These are phyloP conservation scores for Phytophthora kernoviae DNA, from an alignment of 352 stramenopile genomes.

Conservation along the genomic window DNA sequence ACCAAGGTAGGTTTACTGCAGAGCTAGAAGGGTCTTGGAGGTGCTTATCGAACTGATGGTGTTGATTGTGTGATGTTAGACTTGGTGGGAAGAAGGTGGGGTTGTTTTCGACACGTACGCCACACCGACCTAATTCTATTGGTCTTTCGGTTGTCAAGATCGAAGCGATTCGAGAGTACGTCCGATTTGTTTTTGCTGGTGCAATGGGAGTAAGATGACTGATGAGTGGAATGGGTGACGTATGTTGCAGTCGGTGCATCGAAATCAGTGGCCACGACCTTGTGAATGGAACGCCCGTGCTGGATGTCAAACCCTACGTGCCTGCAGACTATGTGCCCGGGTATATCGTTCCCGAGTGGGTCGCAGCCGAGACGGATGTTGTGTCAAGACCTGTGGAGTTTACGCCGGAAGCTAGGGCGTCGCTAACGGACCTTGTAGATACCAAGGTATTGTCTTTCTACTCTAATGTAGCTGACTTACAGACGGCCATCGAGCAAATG, in stretches of 20 bases:
- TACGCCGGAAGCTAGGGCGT: conserved; percentile 37
- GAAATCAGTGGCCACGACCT: conserved; percentile 94
- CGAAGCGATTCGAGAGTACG: conserved; percentile 76
- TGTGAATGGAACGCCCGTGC: conserved; percentile 96
- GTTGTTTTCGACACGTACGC: conserved; percentile 96
- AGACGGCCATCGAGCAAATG: conserved; percentile 76
- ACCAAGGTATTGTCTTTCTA: conserved; percentile 70
- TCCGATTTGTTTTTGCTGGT: conserved; percentile 4
- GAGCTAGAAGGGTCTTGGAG: background rate
- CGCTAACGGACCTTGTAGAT: conserved; percentile 47
- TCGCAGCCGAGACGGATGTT: conserved; percentile 60
- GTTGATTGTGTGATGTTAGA: conserved; percentile 19
- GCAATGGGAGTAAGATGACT: background rate
- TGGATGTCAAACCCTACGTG: conserved; percentile 99
- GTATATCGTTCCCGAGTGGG: conserved; percentile 71
- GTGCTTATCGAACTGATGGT: too few relatives aligned
- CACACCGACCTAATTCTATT: conserved; percentile 96
- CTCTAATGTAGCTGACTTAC: conserved; percentile 51
- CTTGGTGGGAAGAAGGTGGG: conserved; percentile 88
- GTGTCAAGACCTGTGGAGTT: conserved; percentile 61
- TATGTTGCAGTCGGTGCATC: conserved; percentile 57
- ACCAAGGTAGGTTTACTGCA: conserved; percentile 34
- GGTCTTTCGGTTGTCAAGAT: conserved; percentile 92
- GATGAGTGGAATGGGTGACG: background rate
- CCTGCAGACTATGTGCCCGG: conserved; percentile 70